Conservation (phyloP, 257 asterid genomes). For the Capsicum rhomboideum region DNA sequence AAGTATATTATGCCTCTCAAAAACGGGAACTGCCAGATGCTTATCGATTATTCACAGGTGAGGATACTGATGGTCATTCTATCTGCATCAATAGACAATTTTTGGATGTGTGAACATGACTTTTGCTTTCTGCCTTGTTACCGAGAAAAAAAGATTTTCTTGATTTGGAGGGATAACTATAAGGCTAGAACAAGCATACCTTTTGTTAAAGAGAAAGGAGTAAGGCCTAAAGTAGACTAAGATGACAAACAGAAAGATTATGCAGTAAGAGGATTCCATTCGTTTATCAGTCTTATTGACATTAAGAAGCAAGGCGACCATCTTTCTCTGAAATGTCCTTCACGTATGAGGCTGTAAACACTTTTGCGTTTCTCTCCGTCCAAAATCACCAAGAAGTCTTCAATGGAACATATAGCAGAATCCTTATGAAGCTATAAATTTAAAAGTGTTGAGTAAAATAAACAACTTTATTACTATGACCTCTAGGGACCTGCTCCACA, state of each 20-base stretch:
- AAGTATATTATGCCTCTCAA: slow-evolving; percentile 72
- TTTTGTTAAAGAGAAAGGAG: background rate
- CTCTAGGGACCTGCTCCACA: background rate
- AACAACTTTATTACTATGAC: background rate
- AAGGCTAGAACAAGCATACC: background rate
- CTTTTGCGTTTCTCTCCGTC: background rate
- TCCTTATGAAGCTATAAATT: background rate
- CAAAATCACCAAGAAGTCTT: background rate
- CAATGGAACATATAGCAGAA: background rate
- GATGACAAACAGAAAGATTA: background rate
- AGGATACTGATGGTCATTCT: background rate
- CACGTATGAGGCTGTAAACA: background rate
- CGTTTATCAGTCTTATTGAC: background rate
- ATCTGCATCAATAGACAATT: background rate
- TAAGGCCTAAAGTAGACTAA: background rate
- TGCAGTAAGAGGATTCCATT: background rate
- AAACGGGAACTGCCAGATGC: slow-evolving; percentile 84
- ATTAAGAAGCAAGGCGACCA: background rate
- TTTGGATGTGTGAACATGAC: background rate
- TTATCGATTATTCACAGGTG: slow-evolving; percentile 70
- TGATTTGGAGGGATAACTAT: background rate
- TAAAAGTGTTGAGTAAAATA: background rate
- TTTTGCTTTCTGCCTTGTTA: background rate
- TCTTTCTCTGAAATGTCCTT: background rate
- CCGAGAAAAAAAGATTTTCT: background rate